phyloP scores from a whole-genome alignment of 2,329 filamentous ascomycete species.

The Aureobasidium sp. region DNA sequence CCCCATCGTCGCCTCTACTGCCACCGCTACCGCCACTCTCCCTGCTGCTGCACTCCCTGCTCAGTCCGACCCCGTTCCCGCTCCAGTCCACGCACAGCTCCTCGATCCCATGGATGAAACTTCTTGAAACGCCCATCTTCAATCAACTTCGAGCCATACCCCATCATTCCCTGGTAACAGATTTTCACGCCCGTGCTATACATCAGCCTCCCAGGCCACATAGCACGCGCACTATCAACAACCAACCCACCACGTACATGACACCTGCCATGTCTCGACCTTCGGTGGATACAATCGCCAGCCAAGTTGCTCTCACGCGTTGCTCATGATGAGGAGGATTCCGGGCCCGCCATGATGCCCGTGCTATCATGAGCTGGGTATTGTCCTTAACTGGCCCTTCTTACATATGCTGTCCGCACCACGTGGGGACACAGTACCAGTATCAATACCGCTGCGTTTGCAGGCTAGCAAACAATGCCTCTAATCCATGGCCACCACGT shows the following conservation, averaged over 20 bases:
- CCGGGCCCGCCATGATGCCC: not conserved
- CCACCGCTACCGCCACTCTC: not conserved
- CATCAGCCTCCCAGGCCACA: too few species aligned
- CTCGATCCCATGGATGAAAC: conserved; percentile 8
- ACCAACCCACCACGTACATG: not conserved
- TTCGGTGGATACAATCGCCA: not conserved
- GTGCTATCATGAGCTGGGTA: not conserved
- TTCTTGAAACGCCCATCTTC: not conserved
- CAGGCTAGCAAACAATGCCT: not conserved
- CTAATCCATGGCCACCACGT: not conserved
- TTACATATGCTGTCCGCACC: not conserved
- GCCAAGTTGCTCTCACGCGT: not conserved
- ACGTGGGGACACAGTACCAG: not conserved
- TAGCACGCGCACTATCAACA: not conserved
- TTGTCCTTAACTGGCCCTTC: not conserved
- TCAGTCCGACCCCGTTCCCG: not conserved
- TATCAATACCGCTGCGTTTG: not conserved
- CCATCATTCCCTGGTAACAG: not conserved
- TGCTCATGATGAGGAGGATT: not conserved
- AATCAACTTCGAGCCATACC: not conserved
- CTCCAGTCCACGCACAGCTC: not conserved
- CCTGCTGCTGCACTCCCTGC: not conserved
- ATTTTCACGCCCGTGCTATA: not conserved
- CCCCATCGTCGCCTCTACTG: not conserved
- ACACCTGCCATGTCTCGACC: not conserved